These are phyloP conservation scores for Ganoderma lingzhi DNA, from an alignment of 1,284 basidiomycete species.

Conservation along the genomic window DNA sequence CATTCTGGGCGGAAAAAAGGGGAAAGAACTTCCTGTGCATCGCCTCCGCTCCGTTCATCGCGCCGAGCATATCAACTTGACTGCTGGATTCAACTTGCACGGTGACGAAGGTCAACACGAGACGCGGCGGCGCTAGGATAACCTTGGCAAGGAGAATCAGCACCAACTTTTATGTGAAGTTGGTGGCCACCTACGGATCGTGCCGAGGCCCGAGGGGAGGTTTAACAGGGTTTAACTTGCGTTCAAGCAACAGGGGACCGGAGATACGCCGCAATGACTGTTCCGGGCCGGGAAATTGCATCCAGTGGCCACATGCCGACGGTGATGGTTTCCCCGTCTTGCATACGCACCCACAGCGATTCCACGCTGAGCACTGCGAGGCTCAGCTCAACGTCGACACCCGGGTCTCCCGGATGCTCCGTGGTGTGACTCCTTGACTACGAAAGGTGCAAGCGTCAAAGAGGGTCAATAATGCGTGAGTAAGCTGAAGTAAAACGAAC, in stretches of 20 bases:
- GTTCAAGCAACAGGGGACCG: neutral
- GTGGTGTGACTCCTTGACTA: neutral
- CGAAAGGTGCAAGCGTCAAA: neutral
- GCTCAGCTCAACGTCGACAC: neutral
- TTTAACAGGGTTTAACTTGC: too few species aligned
- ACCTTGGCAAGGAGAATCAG: neutral
- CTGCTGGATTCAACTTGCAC: neutral
- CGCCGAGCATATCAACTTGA: neutral
- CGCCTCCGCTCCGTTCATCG: conserved; percentile 35
- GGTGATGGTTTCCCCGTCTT: neutral
- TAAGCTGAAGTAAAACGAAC: neutral
- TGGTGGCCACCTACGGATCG: neutral
- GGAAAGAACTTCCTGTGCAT: conserved; percentile 43
- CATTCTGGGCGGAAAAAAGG: conserved; percentile 53
- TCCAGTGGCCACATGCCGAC: neutral
- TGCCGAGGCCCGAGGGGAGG: neutral
- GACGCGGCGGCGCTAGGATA: conserved; percentile 51
- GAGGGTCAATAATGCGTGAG: neutral
- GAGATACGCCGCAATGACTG: conserved; percentile 6
- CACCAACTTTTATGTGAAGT: neutral
- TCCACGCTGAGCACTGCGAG: neutral
- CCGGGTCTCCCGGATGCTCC: neutral
- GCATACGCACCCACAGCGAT: neutral
- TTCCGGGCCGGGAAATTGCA: neutral
- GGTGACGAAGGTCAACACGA: neutral